Percentiles rank a stretch among this genome's conserved stretches.
Evolutionary conservation across 2,329 filamentous ascomycete genomes (phyloP).

Genomic region (Stemphylium lycopersici): DNA sequence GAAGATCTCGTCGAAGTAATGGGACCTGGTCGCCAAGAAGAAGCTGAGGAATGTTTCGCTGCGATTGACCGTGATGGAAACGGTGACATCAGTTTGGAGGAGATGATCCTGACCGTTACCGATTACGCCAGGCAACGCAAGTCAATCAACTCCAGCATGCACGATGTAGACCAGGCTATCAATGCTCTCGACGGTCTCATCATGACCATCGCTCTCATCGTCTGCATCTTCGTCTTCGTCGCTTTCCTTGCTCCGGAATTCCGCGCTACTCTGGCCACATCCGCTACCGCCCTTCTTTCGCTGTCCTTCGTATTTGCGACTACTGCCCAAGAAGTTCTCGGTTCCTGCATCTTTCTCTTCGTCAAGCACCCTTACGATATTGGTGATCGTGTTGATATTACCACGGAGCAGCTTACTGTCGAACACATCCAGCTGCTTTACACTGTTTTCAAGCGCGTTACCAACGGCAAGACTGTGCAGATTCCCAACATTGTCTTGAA

Average conservation of each 20-base stretch:
- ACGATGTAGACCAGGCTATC: slow-evolving; percentile 95
- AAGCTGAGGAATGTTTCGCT: slow-evolving; percentile 85
- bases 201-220: slow-evolving; percentile 77
- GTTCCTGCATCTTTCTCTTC: slow-evolving; percentile 97
- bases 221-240: slow-evolving; percentile 84
- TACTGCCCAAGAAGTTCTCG: slow-evolving; percentile 93
- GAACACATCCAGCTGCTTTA: slow-evolving; percentile 94
- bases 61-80: slow-evolving; percentile 86
- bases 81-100: slow-evolving; percentile 91
- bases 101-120: slow-evolving; percentile 88
- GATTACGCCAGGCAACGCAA: slow-evolving; percentile 87
- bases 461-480: slow-evolving; percentile 78
- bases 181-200: slow-evolving; percentile 87
- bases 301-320: slow-evolving; percentile 96
- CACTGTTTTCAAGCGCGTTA: slow-evolving; percentile 85
- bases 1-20: slow-evolving; percentile 91
- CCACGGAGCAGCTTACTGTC: slow-evolving; percentile 73
- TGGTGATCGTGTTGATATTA: slow-evolving; percentile 89
- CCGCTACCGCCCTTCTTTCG: slow-evolving; percentile 89
- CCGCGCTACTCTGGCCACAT: slow-evolving; percentile 82
- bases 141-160: slow-evolving; percentile 89
- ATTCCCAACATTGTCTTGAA: slow-evolving; percentile 93
- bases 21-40: slow-evolving; percentile 71
- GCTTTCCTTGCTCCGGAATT: slow-evolving; percentile 89
- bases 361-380: slow-evolving; percentile 99